Percentiles rank a stretch among this genome's conserved stretches.
Conservation (phyloP, 495 filamentous ascomycete species). For the Glarea lozoyensis region DNA sequence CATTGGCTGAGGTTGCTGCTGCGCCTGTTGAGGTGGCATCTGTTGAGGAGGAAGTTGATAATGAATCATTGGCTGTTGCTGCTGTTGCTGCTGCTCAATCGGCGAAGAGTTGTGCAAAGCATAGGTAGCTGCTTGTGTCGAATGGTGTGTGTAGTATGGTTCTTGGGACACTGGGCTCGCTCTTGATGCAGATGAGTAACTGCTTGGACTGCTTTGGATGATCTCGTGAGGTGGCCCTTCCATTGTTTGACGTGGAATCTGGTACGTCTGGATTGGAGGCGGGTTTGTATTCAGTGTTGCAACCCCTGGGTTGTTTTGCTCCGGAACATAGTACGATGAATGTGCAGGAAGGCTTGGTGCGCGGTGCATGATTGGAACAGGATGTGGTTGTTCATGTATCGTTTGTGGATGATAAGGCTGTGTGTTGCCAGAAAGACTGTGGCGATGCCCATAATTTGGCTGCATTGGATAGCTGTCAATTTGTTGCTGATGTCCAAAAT, state of each 20-base stretch:
- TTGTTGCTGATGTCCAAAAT: constrained; percentile 36
- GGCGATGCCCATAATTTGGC: constrained; percentile 29
- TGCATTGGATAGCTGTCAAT: constrained; percentile 29
- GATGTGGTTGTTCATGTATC: constrained; percentile 12
- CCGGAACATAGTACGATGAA: constrained; percentile 33
- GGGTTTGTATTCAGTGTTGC: constrained; percentile 44
- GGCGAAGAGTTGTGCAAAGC: constrained; percentile 30
- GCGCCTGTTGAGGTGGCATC: constrained; percentile 23
- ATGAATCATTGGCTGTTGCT: constrained; percentile 20
- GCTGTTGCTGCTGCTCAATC: constrained; percentile 27
- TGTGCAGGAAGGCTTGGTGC: constrained; percentile 20
- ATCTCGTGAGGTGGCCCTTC: constrained; percentile 33
- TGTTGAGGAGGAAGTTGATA: constrained; percentile 9
- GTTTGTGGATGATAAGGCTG: constrained; percentile 23
- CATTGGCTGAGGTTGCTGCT: constrained; percentile 21
- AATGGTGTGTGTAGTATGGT: constrained; percentile 36
- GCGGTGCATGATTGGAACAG: constrained; percentile 15
- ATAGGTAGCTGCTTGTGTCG: constrained; percentile 31
- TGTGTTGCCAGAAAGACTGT: constrained; percentile 32
- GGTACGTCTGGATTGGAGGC: constrained; percentile 30
- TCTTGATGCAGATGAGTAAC: constrained; percentile 38
- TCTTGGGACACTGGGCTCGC: constrained; percentile 35
- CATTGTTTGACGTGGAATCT: constrained; percentile 33
- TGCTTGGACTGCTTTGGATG: constrained; percentile 34
- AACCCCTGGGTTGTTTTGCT: constrained; percentile 41